Percentiles rank a stretch among this genome's conserved stretches.
These are phyloP conservation scores for Cutaneotrichosporon cutaneum DNA, from an alignment of 1,284 basidiomycete genomes.

Conservation along the genomic window DNA sequence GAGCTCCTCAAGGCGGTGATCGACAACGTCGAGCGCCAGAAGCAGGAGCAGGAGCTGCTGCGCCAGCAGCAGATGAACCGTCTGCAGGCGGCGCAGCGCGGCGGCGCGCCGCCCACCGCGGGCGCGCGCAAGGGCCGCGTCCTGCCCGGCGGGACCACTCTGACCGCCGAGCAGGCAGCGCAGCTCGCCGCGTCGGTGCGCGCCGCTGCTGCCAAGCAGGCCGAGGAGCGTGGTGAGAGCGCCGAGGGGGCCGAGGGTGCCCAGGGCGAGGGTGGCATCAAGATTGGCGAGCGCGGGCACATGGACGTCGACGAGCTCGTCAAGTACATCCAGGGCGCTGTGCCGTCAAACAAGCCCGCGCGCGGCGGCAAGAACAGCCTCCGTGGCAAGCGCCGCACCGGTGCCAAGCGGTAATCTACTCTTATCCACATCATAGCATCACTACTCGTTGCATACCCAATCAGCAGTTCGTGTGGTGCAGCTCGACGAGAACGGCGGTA, in stretches of 20 bases:
- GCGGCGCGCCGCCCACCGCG: conserved; percentile 10
- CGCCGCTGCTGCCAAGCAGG: conserved; percentile 19
- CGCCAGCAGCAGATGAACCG: conserved; percentile 42
- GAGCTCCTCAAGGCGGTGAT: conserved; percentile 50
- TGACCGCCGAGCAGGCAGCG: conserved; percentile 18
- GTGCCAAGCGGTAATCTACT: conserved; percentile 38
- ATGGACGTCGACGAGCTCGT: conserved; percentile 54
- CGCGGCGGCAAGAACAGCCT: conserved; percentile 47
- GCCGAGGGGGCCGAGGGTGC: conserved; percentile 9
- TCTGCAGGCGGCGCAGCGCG: conserved; percentile 36
- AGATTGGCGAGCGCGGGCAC: conserved; percentile 46
- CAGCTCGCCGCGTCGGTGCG: conserved; percentile 15
- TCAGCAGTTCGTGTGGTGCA: conserved; percentile 5
- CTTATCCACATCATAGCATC: conserved; percentile 15
- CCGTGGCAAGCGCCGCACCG: conserved; percentile 52
- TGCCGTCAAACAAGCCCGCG: conserved; percentile 23
- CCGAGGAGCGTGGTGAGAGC: conserved; percentile 13
- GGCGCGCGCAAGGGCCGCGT: conserved; percentile 15
- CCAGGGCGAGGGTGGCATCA: conserved; percentile 10
- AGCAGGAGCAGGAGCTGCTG: conserved; percentile 44
- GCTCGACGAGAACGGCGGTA: no score
- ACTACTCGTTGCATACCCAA: conserved; percentile 24
- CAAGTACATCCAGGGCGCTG: conserved; percentile 52
- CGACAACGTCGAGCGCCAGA: conserved; percentile 49
- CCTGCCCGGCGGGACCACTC: conserved; percentile 16